Evolutionary conservation across 306 rosid species (phyloP).

Genomic region (Cicer chorassanicum): DNA sequence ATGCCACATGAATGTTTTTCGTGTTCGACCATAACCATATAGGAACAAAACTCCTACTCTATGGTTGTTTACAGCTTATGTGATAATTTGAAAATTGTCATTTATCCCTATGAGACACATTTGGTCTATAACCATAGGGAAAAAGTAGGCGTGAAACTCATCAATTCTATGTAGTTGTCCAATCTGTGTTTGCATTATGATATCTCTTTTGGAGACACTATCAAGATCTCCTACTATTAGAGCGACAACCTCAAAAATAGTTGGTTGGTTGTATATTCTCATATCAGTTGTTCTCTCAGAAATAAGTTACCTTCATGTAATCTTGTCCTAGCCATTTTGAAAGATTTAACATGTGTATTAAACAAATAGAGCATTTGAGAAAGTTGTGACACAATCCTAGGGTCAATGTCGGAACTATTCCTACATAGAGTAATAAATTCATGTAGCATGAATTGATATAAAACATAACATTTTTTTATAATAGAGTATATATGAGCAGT

Average conservation of each 20-base stretch:
- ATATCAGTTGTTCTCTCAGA: not conserved
- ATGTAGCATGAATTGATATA: too few species aligned
- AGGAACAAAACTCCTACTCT: not conserved
- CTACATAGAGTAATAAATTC: too few species aligned
- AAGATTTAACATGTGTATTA: not conserved
- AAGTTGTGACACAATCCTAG: not conserved
- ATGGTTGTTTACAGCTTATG: not conserved
- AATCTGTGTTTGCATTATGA: too few species aligned
- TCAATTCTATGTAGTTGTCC: too few species aligned
- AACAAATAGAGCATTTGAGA: not conserved
- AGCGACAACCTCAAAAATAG: not conserved
- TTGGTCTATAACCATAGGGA: too few species aligned
- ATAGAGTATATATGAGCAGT: too few species aligned
- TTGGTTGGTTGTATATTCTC: not conserved
- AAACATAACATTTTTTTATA: too few species aligned
- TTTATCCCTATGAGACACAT: too few species aligned
- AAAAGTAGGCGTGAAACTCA: too few species aligned
- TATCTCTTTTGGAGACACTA: too few species aligned
- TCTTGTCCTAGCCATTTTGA: not conserved
- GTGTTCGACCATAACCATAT: not conserved
- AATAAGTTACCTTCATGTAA: not conserved
- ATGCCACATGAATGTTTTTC: too few species aligned
- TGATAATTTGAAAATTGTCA: too few species aligned
- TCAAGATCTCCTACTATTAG: not conserved
- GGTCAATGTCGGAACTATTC: not conserved